Percentiles rank a stretch among this genome's conserved stretches.
These are phyloP conservation scores for Pseudogymnoascus sp. DNA, from an alignment of 2,329 filamentous ascomycete species.

Conservation along the genomic window DNA sequence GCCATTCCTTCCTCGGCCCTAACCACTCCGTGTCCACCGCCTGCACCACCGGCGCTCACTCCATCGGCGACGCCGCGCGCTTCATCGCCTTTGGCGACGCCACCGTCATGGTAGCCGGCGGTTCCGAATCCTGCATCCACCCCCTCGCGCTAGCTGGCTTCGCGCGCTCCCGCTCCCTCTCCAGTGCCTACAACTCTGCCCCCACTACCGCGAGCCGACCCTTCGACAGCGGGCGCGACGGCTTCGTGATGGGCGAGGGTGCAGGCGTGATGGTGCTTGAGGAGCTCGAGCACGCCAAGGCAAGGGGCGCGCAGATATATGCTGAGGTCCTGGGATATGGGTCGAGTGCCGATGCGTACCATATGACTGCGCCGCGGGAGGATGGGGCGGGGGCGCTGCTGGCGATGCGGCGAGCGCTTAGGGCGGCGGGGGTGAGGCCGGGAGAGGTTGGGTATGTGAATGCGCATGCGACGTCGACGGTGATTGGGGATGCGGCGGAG, in stretches of 20 bases:
- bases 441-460: slow-evolving; percentile 81
- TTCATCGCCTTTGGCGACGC: slow-evolving; percentile 89
- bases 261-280: slow-evolving; percentile 83
- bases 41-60: slow-evolving; percentile 92
- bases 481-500: slow-evolving; percentile 80
- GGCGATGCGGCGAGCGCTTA: slow-evolving; percentile 79
- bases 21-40: slow-evolving; percentile 91
- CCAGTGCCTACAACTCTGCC: slow-evolving; percentile 68
- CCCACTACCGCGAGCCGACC: slow-evolving; percentile 70
- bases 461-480: slow-evolving; percentile 85
- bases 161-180: slow-evolving; percentile 74
- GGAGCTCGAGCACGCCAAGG: slow-evolving; percentile 78
- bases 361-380: slow-evolving; percentile 83
- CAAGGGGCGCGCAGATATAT: slow-evolving; percentile 72
- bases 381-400: slow-evolving; percentile 74
- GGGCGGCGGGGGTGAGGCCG: slow-evolving; percentile 61
- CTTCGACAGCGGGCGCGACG: slow-evolving; percentile 70
- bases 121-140: slow-evolving; percentile 91
- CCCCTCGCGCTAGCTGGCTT: slow-evolving; percentile 90
- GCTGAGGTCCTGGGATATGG: slow-evolving; percentile 87
- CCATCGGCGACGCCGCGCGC: slow-evolving; percentile 86
- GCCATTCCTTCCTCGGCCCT: slow-evolving; percentile 78
- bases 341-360: slow-evolving; percentile 80
- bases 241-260: slow-evolving; percentile 91
- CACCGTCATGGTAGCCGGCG: slow-evolving; percentile 92